Base-by-base conservation (phyloP, 2,329 filamentous ascomycete genomes). In the Ophiostoma piceae region DNA sequence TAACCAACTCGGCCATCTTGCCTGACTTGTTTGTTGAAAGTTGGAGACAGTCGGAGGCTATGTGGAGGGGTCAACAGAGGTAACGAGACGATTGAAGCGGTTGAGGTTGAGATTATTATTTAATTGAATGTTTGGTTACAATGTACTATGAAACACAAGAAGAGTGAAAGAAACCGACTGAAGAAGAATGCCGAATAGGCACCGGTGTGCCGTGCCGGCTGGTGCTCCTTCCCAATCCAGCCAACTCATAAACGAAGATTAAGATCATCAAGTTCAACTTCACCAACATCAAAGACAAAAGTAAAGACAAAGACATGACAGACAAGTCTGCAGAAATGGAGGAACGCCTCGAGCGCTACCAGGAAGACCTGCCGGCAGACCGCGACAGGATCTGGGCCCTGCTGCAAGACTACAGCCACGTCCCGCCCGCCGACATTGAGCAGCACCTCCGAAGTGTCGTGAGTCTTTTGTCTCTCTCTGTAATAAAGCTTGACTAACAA, bases 1-100 rank as follows among this genome's bases (percentile, higher is more conserved):
- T 74, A 74, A 74, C 73, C 74, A 74, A 74, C 74, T 74, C 74
- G 74, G 74, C 74, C 74, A 74, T 74, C 74, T 74, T 71, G 69
- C 72, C 69, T 47, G 22, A 41, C 35, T 37, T 65, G 26, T 29
- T 29, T 29, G 26, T 16, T 37, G n/a, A 37, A 26, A 26, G 35
- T 67, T 29, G 26, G 14, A 64, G 16, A n/a, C 35, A 32, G 32
- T 32, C 26, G 32, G 26, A 26, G 5, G 11, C 26, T 62, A 62
- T 62, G 57, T 62, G 22, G 57, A 62, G 26, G 57, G 57, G 57
- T 32, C 22, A 57, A 12, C n/a, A 12, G 22, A 8, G 8, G 22
- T 57, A 57, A 29, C 26, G 26, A 29, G 26, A 29, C 26, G 11
- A 26, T 11, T n/a, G 51, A 26, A 26, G 51, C 9, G 3, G 19